Evolutionary conservation across 805 yeast species (phyloP).

Genomic region (Saturnispora halmiae): DNA sequence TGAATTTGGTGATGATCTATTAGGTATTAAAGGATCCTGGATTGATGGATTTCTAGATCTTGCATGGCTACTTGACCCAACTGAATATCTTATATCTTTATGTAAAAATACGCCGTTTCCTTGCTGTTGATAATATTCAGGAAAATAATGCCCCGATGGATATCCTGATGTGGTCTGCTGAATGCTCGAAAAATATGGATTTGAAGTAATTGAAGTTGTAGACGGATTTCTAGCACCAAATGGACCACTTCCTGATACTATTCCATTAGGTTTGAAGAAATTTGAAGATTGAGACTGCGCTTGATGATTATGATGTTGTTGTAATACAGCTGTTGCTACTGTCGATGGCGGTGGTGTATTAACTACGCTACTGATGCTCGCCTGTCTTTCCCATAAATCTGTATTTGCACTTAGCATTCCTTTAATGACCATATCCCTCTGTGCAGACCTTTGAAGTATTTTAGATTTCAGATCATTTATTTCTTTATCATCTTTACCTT

Average conservation of each 20-base stretch:
- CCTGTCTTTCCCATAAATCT: not conserved
- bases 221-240: constrained; percentile 15
- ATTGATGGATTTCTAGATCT: constrained; percentile 34
- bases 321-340: constrained; percentile 5
- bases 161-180: not conserved
- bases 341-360: not conserved
- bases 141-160: constrained; percentile 6
- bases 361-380: not conserved
- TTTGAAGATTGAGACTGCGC: no score
- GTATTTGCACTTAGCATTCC: constrained; percentile 15
- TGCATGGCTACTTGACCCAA: constrained; percentile 16
- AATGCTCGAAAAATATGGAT: constrained; percentile 11
- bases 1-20: not conserved
- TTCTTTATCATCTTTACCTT: constrained; percentile 6
- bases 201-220: constrained; percentile 14
- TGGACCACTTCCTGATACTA: not conserved
- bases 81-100: constrained; percentile 27
- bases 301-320: not conserved
- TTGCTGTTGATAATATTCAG: constrained; percentile 9
- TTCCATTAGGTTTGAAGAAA: no score
- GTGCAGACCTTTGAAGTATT: constrained; percentile 26
- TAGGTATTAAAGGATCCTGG: constrained; percentile 27
- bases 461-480: constrained; percentile 23
- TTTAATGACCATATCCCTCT: constrained; percentile 26
- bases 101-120: constrained; percentile 14